Base-by-base conservation (phyloP, 2,329 filamentous ascomycete species). In the Madurella mycetomatis region DNA sequence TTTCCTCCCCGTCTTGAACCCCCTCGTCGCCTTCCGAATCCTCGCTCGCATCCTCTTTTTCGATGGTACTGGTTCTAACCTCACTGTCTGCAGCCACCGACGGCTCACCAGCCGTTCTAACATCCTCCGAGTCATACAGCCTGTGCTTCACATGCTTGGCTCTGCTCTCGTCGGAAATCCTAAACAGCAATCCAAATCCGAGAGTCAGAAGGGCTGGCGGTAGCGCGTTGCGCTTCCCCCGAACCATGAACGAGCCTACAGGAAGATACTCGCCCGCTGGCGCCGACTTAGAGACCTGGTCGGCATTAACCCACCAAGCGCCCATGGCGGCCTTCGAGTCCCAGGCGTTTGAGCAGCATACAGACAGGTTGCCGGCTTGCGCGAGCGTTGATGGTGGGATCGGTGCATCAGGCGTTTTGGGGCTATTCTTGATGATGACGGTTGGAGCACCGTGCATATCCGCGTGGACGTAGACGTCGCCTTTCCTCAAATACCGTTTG, bases 281-380 rank as follows among this genome's bases (percentile, higher is more conserved):
- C 0, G 87, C 86, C 34, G 84, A 89, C 72, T 97, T 97, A 9
- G 88, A 90, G 0, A 99, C 90, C 69, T 97, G 92, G 51, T 92
- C 86, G 1, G 89, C 87, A 58, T 86, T 85, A 0, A 95, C 92
- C 94, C 94, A 99, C 87, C 90, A 99, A 9, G 92, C 92, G 16
- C 88, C 87, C 88, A 97, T 95, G 15, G 90, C 84, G 9, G 92
- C 92, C 70, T 99, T 99, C 1, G 89, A 92, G 57, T 97, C 94
- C 94, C 94, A 99, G 0, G 92, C 94, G 53, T 41, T 64, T 3
- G 63, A 65, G 51, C 96, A 9, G 89, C 89, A 90, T 5, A 99
- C 88, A 0, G 87, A 85, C 31, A 96, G 73, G 43, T 86, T 86
- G 0, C 94, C 94, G 4, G 94, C 94, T 72, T 99, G 94, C 0